Conservation (phyloP, 2,329 filamentous ascomycete species). For the Claviceps humidiphila region DNA sequence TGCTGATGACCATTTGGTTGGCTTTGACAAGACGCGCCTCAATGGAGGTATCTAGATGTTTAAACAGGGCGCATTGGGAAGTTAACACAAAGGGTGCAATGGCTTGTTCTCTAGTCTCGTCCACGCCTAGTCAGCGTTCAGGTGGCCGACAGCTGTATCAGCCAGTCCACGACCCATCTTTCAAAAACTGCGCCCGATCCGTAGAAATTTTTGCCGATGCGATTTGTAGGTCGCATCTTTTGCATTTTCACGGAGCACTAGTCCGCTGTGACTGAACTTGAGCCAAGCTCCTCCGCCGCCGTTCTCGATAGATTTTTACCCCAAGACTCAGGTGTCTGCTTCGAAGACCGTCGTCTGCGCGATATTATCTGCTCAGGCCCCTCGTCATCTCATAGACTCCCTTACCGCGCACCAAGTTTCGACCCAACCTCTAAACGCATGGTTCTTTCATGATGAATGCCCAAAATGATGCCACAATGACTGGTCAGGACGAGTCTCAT, state of each 20-base stretch:
- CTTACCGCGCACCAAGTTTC: neutral
- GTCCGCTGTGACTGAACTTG: neutral
- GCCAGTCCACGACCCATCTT: neutral
- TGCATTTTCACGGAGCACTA: neutral
- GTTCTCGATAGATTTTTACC: neutral
- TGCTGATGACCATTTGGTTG: too few species aligned
- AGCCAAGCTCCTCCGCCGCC: neutral
- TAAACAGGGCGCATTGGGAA: too few species aligned
- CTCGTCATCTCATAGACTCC: neutral
- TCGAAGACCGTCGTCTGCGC: neutral
- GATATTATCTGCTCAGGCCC: neutral
- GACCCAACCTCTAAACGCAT: neutral
- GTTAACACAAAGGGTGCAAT: too few species aligned
- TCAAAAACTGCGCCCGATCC: neutral
- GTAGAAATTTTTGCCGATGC: slow-evolving; percentile 6
- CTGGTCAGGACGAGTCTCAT: slow-evolving; percentile 8
- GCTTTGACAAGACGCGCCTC: too few species aligned
- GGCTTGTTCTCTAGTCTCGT: too few species aligned
- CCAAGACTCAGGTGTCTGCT: neutral
- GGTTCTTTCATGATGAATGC: slow-evolving; percentile 14
- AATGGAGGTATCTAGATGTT: too few species aligned
- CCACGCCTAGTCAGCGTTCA: neutral
- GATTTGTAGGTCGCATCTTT: too few species aligned
- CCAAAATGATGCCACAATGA: slow-evolving; percentile 12
- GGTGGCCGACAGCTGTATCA: neutral